phyloP scores from a whole-genome alignment of 1,139 yeast species.

The Sugiyamaella grinbergsii region DNA sequence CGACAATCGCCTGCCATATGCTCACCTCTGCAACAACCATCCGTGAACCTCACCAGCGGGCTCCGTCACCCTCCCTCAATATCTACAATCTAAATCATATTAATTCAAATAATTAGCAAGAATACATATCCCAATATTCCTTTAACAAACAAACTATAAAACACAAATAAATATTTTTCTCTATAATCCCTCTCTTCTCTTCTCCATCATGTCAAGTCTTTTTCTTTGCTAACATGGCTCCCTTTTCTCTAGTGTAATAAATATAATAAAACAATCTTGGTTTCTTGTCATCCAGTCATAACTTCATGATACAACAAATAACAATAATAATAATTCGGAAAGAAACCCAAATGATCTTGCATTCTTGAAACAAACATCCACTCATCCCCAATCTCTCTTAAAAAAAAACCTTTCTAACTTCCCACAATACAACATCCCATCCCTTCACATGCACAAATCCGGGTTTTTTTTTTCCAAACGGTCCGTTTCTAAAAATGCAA shows the following conservation, averaged over 20 bases:
- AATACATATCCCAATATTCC: conserved; percentile 23
- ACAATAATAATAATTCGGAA: conserved; percentile 6
- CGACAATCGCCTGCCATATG: too few species aligned
- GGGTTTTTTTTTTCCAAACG: background rate
- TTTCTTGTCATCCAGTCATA: conserved; percentile 18
- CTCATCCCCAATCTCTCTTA: too few species aligned
- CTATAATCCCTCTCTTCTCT: conserved; percentile 25
- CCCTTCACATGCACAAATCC: conserved; percentile 5
- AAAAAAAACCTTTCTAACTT: conserved; percentile 7
- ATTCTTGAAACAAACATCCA: conserved; percentile 13
- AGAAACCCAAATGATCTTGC: conserved; percentile 14
- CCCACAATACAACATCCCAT: conserved; percentile 4
- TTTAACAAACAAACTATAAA: conserved; percentile 17
- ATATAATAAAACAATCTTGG: conserved; percentile 28
- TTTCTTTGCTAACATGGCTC: conserved; percentile 19
- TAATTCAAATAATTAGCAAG: conserved; percentile 10
- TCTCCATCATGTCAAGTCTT: conserved; percentile 21
- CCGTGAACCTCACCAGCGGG: conserved; percentile 1
- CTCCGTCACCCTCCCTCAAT: too few species aligned
- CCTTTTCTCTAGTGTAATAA: conserved; percentile 19
- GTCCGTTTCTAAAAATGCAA: conserved; percentile 19
- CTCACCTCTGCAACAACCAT: too few species aligned
- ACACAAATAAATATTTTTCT: conserved; percentile 20
- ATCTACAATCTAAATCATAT: conserved; percentile 1
- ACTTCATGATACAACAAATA: conserved; percentile 14